Percentiles rank a stretch among this genome's conserved stretches.
Conservation (phyloP, 805 yeast species). For the Cephaloascus fragrans region DNA sequence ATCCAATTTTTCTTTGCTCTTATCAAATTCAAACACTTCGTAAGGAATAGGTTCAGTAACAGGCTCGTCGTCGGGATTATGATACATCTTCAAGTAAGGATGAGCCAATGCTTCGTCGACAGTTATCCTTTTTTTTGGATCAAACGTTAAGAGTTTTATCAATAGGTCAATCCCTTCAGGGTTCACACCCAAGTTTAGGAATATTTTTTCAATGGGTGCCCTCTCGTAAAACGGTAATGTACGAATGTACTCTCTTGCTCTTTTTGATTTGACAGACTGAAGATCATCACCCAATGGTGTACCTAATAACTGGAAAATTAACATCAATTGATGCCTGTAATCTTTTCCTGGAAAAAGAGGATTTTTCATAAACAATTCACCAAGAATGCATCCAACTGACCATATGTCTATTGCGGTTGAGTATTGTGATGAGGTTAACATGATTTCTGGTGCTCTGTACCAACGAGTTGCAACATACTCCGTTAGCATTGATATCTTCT, state of each 20-base stretch:
- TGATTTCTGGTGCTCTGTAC: constrained; percentile 81
- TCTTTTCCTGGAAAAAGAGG: constrained; percentile 74
- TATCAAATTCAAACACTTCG: constrained; percentile 35
- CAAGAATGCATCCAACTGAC: constrained; percentile 74
- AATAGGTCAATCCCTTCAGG: constrained; percentile 53
- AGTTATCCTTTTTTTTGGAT: constrained; percentile 62
- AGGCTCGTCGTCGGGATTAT: constrained; percentile 38
- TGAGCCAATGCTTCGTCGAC: constrained; percentile 72
- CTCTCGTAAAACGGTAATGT: constrained; percentile 54
- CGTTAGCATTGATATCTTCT: constrained; percentile 41
- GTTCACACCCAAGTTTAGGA: constrained; percentile 29
- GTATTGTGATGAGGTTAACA: constrained; percentile 64
- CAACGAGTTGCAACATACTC: constrained; percentile 82
- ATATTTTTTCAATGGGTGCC: constrained; percentile 39
- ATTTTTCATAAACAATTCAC: constrained; percentile 51
- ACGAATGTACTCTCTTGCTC: constrained; percentile 71
- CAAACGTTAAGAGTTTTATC: constrained; percentile 54
- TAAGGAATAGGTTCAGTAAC: constrained; percentile 32
- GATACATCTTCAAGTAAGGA: constrained; percentile 65
- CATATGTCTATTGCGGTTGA: constrained; percentile 72
- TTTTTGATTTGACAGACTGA: constrained; percentile 59
- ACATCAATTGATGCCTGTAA: constrained; percentile 55
- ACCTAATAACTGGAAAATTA: constrained; percentile 62
- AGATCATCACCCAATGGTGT: constrained; percentile 69
- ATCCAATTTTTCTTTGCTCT: constrained; percentile 29